Evolutionary conservation across 23 red algal species (phyloP).

Genomic region (Pyropia haitanensis): DNA sequence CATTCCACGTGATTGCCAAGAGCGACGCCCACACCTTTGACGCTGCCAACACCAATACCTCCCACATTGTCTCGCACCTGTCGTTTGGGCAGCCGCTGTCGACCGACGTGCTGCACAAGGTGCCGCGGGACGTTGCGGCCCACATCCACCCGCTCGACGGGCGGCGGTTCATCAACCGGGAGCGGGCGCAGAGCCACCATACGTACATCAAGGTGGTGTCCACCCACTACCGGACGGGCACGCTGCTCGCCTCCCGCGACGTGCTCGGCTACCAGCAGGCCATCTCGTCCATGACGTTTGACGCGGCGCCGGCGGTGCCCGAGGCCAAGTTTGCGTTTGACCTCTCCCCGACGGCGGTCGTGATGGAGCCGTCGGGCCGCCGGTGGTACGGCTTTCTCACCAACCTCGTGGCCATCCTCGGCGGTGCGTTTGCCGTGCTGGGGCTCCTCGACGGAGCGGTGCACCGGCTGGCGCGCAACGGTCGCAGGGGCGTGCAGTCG

Average conservation of each 20-base stretch:
- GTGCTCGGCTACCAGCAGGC: conserved; percentile 60
- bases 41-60: conserved; percentile 60
- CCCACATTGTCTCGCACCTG: conserved; percentile 47
- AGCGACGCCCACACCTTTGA: conserved; percentile 69
- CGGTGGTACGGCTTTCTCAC: conserved; percentile 71
- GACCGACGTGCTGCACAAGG: neutral
- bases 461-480: conserved; percentile 23
- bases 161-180: conserved; percentile 28
- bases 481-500: too few species aligned
- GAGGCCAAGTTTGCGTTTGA: conserved; percentile 50
- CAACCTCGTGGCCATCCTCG: conserved; percentile 55
- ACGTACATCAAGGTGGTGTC: conserved; percentile 67
- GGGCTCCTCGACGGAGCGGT: conserved; percentile 45
- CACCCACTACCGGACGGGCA: conserved; percentile 44
- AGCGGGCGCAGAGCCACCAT: conserved; percentile 32
- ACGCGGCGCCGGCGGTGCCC: conserved; percentile 49
- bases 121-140: conserved; percentile 24
- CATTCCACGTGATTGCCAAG: conserved; percentile 66
- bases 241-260: conserved; percentile 3
- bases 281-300: conserved; percentile 51
- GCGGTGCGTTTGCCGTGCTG: conserved; percentile 48
- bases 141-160: conserved; percentile 53
- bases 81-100: conserved; percentile 31
- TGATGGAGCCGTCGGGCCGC: conserved; percentile 37
- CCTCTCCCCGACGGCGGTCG: conserved; percentile 54